Evolutionary conservation across 2,329 filamentous ascomycete species (phyloP).

Genomic region (Talaromyces sp.): DNA sequence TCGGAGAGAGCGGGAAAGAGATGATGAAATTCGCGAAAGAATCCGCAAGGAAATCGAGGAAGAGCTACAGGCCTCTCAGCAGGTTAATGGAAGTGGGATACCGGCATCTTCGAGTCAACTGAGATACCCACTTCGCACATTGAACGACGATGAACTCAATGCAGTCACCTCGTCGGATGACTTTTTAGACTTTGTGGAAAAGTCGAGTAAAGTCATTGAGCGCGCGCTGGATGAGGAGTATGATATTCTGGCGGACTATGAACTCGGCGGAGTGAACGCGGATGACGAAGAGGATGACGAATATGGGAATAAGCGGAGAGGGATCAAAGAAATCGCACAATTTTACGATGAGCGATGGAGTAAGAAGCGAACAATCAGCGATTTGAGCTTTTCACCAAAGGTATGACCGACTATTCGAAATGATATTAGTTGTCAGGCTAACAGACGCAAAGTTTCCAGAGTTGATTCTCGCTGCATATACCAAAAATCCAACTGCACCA

Average conservation of each 20-base stretch:
- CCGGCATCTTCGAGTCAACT: constrained; percentile 44
- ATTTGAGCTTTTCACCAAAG: constrained; percentile 92
- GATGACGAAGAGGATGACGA: constrained; percentile 76
- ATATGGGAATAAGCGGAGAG: constrained; percentile 43
- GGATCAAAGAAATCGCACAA: constrained; percentile 75
- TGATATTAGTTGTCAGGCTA: not conserved
- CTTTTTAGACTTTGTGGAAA: constrained; percentile 91
- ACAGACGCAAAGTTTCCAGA: constrained; percentile 65
- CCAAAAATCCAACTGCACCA: constrained; percentile 91
- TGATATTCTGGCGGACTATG: constrained; percentile 93
- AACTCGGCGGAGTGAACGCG: constrained; percentile 68
- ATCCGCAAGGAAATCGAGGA: constrained; percentile 89
- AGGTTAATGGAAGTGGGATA: constrained; percentile 31
- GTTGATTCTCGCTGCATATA: constrained; percentile 89
- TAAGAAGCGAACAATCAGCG: constrained; percentile 95
- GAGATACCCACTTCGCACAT: constrained; percentile 71
- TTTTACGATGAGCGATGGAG: constrained; percentile 96
- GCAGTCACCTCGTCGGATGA: constrained; percentile 90
- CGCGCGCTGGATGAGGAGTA: constrained; percentile 93
- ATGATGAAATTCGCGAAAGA: constrained; percentile 84
- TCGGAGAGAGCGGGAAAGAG: constrained; percentile 73
- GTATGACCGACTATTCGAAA: constrained; percentile 33
- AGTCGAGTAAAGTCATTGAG: constrained; percentile 95
- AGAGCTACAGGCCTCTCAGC: constrained; percentile 71
- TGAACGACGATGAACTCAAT: constrained; percentile 80